Evolutionary conservation across 306 rosid genomes (phyloP), one percentile per base, ranked within the genome.

Genomic region (Abrus precatorius): DNA sequence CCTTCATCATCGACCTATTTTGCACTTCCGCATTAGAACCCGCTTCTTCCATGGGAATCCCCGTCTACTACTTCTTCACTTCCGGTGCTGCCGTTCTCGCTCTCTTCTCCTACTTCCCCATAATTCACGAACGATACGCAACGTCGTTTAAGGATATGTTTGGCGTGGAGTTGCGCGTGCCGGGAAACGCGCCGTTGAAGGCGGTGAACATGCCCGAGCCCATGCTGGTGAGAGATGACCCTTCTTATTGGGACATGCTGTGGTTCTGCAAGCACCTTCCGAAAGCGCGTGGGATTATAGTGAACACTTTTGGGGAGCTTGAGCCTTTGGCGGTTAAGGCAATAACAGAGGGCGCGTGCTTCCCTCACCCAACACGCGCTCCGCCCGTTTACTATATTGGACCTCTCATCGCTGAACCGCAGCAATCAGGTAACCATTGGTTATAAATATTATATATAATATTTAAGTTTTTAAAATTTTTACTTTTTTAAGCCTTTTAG

Each of bases 11-110:
- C n/a, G 87, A 84, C 11, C 36, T 84, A 36, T 84, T 79, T 32
- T 84, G 86, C 36, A 38, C 72, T 0, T 40, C 84, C 20, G 76
- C 77, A 0, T 38, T 79, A 28, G 61, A 41, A 4, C 0, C 45
- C 0, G 84, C 68, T n/a, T 28, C 76, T 1, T 7, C 52, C 0
- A 7, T 78, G 1, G 54, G 20, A 30, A 78, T 84, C 27, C 84
- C 86, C 0, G 80, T 78, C 0, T 78, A 73, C 73, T 84, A 48
- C 54, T 84, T 78, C 72, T 48, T 84, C 80, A 38, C 84, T 1
- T 84, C 84, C 1, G 80, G 86, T 1, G 80, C 86, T 13, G 80
- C 80, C 1, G 53, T 20, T 14, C 67, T 84, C 2, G 33, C 86
- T 0, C n/a, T 79, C 0, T 66, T 1, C 33, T 65, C 67, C 28